Evolutionary conservation across 2,329 filamentous ascomycete genomes (phyloP).

Genomic region (Fusarium sp.): DNA sequence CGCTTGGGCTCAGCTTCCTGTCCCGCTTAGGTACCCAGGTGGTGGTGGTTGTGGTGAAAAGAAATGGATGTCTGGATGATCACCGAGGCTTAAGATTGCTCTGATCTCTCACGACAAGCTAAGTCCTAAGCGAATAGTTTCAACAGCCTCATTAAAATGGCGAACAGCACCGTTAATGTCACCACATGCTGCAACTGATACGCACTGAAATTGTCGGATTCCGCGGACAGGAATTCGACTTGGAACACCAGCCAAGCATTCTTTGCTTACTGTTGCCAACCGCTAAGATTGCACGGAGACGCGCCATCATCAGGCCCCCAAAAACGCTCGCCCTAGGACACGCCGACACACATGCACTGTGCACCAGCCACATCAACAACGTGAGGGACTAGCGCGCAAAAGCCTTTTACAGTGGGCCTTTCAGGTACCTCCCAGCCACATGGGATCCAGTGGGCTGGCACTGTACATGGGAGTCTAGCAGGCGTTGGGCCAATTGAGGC

Average conservation of each 20-base stretch:
- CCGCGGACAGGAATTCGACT: not conserved
- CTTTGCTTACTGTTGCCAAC: not conserved
- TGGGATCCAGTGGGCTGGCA: slow-evolving; percentile 30
- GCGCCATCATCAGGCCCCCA: not conserved
- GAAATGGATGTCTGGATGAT: not conserved
- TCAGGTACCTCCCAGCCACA: slow-evolving; percentile 41
- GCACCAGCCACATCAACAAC: slow-evolving; percentile 39
- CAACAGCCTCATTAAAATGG: not conserved
- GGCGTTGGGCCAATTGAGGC: slow-evolving; percentile 38
- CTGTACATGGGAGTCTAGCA: slow-evolving; percentile 39
- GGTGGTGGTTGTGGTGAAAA: not conserved
- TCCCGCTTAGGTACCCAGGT: not conserved
- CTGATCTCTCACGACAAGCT: not conserved
- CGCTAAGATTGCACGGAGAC: not conserved
- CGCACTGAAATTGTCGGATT: not conserved
- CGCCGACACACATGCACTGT: slow-evolving; percentile 18
- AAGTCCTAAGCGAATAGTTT: not conserved
- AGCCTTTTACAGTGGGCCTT: slow-evolving; percentile 30
- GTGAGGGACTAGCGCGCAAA: slow-evolving; percentile 25
- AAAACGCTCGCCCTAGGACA: not conserved
- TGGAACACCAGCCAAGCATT: not conserved
- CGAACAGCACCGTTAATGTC: not conserved
- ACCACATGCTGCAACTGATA: not conserved
- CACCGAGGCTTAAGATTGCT: not conserved
- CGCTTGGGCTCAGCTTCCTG: not conserved